Base-by-base conservation (phyloP, 495 filamentous ascomycete species). In the Podospora sp. region DNA sequence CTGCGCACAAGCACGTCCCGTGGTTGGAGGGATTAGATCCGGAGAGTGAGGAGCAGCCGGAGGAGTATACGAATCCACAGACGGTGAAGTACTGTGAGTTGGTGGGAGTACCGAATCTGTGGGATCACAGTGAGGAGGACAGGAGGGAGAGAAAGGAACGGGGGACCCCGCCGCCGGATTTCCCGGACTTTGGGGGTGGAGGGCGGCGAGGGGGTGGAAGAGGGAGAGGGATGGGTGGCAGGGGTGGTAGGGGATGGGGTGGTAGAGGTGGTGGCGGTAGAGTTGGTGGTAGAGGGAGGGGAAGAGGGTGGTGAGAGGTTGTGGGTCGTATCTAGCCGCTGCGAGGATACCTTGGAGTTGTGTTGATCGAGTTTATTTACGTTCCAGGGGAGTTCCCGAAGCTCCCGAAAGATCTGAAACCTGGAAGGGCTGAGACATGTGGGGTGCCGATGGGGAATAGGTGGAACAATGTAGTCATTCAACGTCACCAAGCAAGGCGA, bases 21-120 rank as follows among this genome's bases (percentile, higher is more conserved):
- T 46, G 11, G 11, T 2, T 14, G 12, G 40, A 46, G 9, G 40
- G 40, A 18, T 2, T 2, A 11, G 40, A 46, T 11, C 40, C 9
- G 14, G 5, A 46, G 4, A 18, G 2, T 6, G 16, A 14, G 12
- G 16, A 12, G 40, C 40, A 86, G 73, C 92, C 93, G 1, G 73
- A 75, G 0, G 93, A 96, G 77, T 96, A 92, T 74, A 90, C 81
- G 14, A 97, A 93, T 73, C 87, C 88, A 5, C 94, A 97, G 77
- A 97, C 92, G 9, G 77, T 77, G 7, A 73, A 77, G 20, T 98
- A 95, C 76, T 97, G 95, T 74, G 81, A 87, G 61, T 74, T 97
- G 64, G 56, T 97, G 1, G 87, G 87, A 3, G 91, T 97, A 46
- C 80, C 84, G 29, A 94, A 98, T 77, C 82, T 86, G 50, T 97